Conservation (phyloP, 2,329 filamentous ascomycete genomes). For the Alternaria sp. region DNA sequence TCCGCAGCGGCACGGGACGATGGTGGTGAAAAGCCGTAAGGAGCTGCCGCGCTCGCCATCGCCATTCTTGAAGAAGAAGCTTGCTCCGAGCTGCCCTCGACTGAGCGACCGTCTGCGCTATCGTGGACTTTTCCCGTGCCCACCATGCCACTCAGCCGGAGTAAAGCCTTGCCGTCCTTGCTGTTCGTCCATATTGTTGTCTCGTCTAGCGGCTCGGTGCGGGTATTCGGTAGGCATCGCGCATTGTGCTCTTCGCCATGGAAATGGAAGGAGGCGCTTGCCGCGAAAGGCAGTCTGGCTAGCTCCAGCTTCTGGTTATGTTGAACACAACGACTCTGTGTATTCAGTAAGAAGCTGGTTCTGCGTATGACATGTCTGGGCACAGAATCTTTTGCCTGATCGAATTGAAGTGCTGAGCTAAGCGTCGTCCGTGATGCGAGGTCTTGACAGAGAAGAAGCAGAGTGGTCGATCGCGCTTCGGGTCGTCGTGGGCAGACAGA, state of each 20-base stretch:
- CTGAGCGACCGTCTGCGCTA: constrained; percentile 30
- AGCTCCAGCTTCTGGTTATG: neutral
- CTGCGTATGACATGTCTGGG: neutral
- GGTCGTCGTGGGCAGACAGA: neutral
- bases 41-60: constrained; percentile 18
- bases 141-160: constrained; percentile 38
- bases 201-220: constrained; percentile 27
- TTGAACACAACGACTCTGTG: neutral
- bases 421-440: neutral
- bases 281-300: neutral
- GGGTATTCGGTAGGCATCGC: constrained; percentile 32
- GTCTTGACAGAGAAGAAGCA: neutral
- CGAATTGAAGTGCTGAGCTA: neutral
- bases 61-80: constrained; percentile 21
- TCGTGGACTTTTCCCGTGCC: constrained; percentile 10
- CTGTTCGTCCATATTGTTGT: constrained; percentile 29
- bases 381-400: neutral
- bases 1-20: neutral
- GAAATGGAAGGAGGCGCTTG: neutral
- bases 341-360: neutral
- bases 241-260: constrained; percentile 16
- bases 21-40: constrained; percentile 18
- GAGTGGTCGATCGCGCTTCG: neutral
- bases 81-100: constrained; percentile 7
- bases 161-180: constrained; percentile 27